Base-by-base conservation (phyloP, 257 asterid species). In the Primulina tabacum region DNA sequence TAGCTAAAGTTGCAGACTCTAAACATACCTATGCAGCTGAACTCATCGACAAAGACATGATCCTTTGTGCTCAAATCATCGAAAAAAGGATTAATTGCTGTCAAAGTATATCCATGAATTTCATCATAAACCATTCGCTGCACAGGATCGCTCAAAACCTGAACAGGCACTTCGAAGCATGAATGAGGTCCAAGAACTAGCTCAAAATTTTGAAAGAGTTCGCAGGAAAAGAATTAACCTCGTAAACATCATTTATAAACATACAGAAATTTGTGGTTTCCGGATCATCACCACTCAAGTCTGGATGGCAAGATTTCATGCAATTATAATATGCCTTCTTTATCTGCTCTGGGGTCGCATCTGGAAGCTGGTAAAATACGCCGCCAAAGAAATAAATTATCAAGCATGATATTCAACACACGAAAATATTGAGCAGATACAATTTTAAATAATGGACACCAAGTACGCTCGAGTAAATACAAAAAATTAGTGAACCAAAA, bases 291-390 rank as follows among this genome's bases (percentile, higher is more conserved):
- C 99, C 99, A 79, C 96, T 89, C 82, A 94, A 76, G 79, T 94
- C 99, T 68, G 99, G 99, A 84, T 94, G 99, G 84, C 99, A 94
- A 67, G 95, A 33, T 89, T 94, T 91, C 99, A 94, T 94, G 87
- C 99, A 94, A 83, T 82, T 87, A 63, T 94, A 88, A 57, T 94
- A 94, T n/a, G 99, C 99, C 71, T 88, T 91, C 84, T 94, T 94
- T 69, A 94, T 84, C 81, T 94, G 92, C 77, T 81, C 87, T 8
- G 90, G 92, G n/a, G 99, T 82, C 58, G 99, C 96, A 72, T 94
- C 97, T 0, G 99, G 92, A 78, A 88, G 92, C 99, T 94, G 83
- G 62, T 56, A 60, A 26, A 18, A 75, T 38, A 60, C 8, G 32
- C 11, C 77, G 50, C 11, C 1, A 30, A 34, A 64, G 47, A 69